These are phyloP conservation scores for Kodamaea restingae DNA, from an alignment of 805 yeast genomes.

Conservation along the genomic window DNA sequence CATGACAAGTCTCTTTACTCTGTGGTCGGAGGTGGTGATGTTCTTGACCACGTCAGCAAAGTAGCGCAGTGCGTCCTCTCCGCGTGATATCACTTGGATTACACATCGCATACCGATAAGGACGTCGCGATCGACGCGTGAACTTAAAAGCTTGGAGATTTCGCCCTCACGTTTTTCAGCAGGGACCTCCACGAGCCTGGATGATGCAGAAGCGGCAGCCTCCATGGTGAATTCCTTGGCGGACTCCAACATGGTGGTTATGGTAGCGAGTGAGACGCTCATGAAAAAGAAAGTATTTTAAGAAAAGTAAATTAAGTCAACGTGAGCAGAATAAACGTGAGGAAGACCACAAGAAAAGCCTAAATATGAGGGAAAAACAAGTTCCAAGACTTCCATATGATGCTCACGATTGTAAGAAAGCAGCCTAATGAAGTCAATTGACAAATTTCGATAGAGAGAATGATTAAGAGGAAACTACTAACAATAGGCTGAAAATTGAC, in stretches of 20 bases:
- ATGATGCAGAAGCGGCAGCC: constrained; percentile 77
- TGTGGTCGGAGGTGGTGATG: constrained; percentile 58
- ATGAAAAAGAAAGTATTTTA: constrained; percentile 12
- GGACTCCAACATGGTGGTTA: constrained; percentile 72
- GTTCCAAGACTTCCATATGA: too few species aligned
- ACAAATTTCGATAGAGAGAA: too few species aligned
- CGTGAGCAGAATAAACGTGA: background rate
- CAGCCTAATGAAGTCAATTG: too few species aligned
- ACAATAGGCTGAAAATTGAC: too few species aligned
- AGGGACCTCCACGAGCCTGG: constrained; percentile 61
- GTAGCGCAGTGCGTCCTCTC: constrained; percentile 38
- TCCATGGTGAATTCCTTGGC: constrained; percentile 77
- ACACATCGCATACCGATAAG: constrained; percentile 41
- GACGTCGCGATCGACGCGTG: constrained; percentile 57
- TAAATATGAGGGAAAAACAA: too few species aligned
- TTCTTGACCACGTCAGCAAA: constrained; percentile 91
- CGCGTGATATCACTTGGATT: constrained; percentile 35
- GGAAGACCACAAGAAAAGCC: too few species aligned
- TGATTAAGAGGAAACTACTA: too few species aligned
- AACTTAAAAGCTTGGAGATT: constrained; percentile 59
- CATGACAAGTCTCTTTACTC: constrained; percentile 72
- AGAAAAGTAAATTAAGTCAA: background rate
- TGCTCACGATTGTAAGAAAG: too few species aligned
- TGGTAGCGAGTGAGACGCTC: constrained; percentile 51
- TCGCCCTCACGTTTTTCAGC: constrained; percentile 59